phyloP scores from a whole-genome alignment of 2,329 filamentous ascomycete species.

The Capronia epimyces region DNA sequence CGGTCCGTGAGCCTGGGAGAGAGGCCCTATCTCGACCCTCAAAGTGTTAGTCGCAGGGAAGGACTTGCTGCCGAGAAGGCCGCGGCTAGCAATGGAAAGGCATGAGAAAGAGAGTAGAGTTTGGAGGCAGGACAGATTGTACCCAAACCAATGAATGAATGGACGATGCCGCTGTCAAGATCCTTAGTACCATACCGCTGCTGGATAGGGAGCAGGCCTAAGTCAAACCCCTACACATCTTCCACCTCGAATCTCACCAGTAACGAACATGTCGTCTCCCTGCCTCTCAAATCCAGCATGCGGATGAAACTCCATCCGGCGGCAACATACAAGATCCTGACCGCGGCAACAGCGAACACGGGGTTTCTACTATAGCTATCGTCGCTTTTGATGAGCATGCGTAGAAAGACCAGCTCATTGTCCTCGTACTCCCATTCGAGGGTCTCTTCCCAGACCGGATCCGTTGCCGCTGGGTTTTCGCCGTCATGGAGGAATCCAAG shows the following conservation, averaged over 20 bases:
- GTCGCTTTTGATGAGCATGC: constrained; percentile 28
- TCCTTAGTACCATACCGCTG: too few relatives aligned
- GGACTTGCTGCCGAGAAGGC: too few relatives aligned
- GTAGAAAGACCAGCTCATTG: constrained; percentile 26
- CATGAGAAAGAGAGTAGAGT: too few relatives aligned
- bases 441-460: constrained; percentile 27
- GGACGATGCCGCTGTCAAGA: too few relatives aligned
- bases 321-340: constrained; percentile 23
- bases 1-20: constrained; percentile 35
- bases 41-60: too few relatives aligned
- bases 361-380: constrained; percentile 27
- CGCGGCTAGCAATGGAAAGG: too few relatives aligned
- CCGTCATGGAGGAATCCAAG: constrained; percentile 20
- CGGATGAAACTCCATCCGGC: constrained; percentile 26
- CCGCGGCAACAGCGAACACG: constrained; percentile 24
- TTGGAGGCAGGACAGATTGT: too few relatives aligned
- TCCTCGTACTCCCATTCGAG: constrained; percentile 28
- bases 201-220: too few relatives aligned
- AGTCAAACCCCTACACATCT: constrained; percentile 17
- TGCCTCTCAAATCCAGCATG: constrained; percentile 23
- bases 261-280: constrained; percentile 20
- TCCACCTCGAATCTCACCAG: constrained; percentile 24
- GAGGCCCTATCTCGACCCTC: constrained; percentile 34
- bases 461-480: constrained; percentile 19
- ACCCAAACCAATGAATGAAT: too few relatives aligned